These are phyloP conservation scores for Zizania latifolia DNA, from an alignment of 176 grass and related monocot genomes.

Conservation along the genomic window DNA sequence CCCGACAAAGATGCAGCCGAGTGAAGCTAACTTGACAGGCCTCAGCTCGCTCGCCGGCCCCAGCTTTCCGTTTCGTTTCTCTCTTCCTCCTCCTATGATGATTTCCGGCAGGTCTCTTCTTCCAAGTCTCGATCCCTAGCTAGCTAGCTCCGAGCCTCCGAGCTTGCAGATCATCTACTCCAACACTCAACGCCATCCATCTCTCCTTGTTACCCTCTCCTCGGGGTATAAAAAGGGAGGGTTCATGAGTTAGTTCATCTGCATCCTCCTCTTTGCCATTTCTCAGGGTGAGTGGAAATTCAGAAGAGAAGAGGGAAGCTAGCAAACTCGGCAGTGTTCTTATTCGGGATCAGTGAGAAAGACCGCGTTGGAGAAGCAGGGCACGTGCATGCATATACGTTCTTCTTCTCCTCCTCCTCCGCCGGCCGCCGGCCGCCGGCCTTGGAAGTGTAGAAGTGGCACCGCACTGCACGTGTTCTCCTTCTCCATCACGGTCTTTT, in stretches of 20 bases:
- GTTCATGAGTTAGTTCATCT: no score
- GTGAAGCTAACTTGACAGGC: neutral
- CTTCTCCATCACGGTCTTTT: slow-evolving; percentile 52
- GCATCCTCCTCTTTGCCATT: neutral
- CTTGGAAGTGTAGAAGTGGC: neutral
- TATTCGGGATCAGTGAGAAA: neutral
- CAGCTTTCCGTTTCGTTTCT: neutral
- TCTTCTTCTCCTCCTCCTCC: neutral
- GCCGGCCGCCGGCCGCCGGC: neutral
- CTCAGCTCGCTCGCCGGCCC: neutral
- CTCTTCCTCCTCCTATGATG: neutral
- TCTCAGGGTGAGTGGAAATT: neutral
- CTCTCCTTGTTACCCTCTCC: neutral
- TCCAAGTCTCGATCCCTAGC: neutral
- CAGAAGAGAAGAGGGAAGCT: slow-evolving; percentile 20
- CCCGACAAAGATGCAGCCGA: slow-evolving; percentile 16
- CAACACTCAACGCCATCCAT: neutral
- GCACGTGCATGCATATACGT: slow-evolving; percentile 41
- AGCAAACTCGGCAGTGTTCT: neutral
- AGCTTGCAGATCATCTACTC: neutral
- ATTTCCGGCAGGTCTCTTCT: neutral
- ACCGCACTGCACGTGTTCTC: slow-evolving; percentile 50
- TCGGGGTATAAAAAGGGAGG: slow-evolving; percentile 1
- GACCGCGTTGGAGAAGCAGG: slow-evolving; percentile 62
- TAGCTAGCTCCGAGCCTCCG: neutral